Evolutionary conservation across 441 rosid species (phyloP).

Genomic region (Hura crepitans): DNA sequence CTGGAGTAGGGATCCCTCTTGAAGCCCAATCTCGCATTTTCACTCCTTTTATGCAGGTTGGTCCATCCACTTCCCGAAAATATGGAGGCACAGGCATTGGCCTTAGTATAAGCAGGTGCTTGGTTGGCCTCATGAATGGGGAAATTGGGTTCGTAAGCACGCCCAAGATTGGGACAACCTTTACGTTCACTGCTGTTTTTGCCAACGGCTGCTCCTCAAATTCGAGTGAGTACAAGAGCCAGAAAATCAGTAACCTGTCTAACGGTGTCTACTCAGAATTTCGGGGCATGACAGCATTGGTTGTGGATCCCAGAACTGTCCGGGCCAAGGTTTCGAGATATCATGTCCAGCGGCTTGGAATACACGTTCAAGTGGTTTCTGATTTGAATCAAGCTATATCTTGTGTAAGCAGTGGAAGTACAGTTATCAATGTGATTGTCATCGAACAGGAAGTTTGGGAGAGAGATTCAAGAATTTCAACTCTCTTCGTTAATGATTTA

Average conservation of each 20-base stretch:
- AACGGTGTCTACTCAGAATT: constrained; percentile 42
- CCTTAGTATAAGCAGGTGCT: constrained; percentile 87
- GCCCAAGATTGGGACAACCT: constrained; percentile 83
- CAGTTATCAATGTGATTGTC: constrained; percentile 48
- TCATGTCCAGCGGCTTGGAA: constrained; percentile 74
- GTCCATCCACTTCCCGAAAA: constrained; percentile 86
- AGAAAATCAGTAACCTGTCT: constrained; percentile 50
- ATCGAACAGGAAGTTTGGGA: constrained; percentile 86
- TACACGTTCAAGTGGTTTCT: constrained; percentile 54
- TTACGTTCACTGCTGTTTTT: constrained; percentile 64
- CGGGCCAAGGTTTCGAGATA: constrained; percentile 75
- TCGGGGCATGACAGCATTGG: constrained; percentile 59
- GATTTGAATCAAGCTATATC: constrained; percentile 46
- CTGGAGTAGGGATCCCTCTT: constrained; percentile 86
- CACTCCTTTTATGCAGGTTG: constrained; percentile 95
- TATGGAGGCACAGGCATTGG: constrained; percentile 97
- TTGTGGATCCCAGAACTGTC: constrained; percentile 64
- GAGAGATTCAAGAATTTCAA: constrained; percentile 37
- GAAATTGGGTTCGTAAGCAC: constrained; percentile 72
- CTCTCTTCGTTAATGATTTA: constrained; percentile 36
- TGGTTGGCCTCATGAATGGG: constrained; percentile 91
- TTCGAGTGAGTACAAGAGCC: constrained; percentile 46
- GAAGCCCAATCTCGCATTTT: constrained; percentile 80
- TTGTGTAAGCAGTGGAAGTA: constrained; percentile 30
- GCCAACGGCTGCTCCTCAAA: constrained; percentile 44